Evolutionary conservation across 176 grass and related monocot species (phyloP), one percentile per base, ranked within the genome.

Genomic region (Tuctoria greenei): DNA sequence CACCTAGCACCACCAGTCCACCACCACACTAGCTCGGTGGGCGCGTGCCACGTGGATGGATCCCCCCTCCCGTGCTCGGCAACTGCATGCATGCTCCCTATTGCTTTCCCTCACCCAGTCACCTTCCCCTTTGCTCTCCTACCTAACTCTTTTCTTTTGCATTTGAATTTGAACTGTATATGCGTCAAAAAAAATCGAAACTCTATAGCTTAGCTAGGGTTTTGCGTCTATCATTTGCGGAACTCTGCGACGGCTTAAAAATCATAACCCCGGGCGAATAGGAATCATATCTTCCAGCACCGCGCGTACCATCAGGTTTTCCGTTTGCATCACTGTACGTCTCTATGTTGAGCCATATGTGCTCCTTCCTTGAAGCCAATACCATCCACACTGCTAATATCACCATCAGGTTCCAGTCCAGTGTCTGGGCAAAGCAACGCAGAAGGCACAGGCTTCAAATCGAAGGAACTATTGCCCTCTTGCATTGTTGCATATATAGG

Each of bases 361-460:
- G n/a, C 65, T 73, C 43, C 43, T 37, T 17, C 43, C 54, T 64
- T 79, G 46, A 76, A 2, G 38, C 64, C 61, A 80, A 76, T 39
- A 71, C 71, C 71, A n/a, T n/a, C n/a, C n/a, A n/a, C 42, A 46
- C 44, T 40, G 44, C 31, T 51, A 66, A 78, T 60, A 67, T 51
- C 69, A 44, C 69, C 37, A 61, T 51, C 76, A 64, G 45, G 50
- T 43, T 26, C 28, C 75, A 64, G 72, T 80, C n/a, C n/a, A n/a
- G n/a, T n/a, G 79, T 64, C 71, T 69, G 66, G 39, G 15, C 51
- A 55, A 75, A 35, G 57, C 56, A 81, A 81, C 66, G 21, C 63
- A 36, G 8, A n/a, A n/a, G n/a, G n/a, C n/a, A n/a, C 28, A 83
- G 69, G 36, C 80, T 88, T 89, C 83, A 88, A 81, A 93, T 80